Evolutionary conservation across 225 moss, liverwort and hornwort species (phyloP).

Genomic region (Bryum argenteum): DNA sequence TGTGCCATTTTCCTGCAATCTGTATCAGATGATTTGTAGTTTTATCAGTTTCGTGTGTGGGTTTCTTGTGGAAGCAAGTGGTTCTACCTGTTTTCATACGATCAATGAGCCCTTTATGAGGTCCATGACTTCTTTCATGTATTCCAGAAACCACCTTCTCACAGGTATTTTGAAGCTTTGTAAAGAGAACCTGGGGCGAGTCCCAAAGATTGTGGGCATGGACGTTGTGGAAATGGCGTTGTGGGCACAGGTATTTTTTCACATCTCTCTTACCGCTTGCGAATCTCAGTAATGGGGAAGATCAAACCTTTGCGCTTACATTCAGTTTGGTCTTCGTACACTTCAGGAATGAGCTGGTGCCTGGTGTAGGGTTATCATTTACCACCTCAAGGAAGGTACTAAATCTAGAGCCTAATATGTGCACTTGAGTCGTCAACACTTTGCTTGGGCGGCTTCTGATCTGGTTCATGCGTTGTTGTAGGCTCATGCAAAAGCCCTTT

Average conservation of each 20-base stretch:
- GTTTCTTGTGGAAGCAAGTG: slow-evolving; percentile 2
- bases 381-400: slow-evolving; percentile 14
- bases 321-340: slow-evolving; percentile 30
- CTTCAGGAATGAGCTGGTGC: slow-evolving; percentile 33
- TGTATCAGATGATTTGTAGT: slow-evolving; percentile 8
- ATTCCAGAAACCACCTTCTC: slow-evolving; percentile 86
- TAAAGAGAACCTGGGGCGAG: slow-evolving; percentile 92
- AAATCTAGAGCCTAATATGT: slow-evolving; percentile 21
- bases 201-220: slow-evolving; percentile 95
- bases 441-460: background rate
- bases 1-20: slow-evolving; percentile 1
- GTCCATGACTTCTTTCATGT: slow-evolving; percentile 33
- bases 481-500: slow-evolving; percentile 94
- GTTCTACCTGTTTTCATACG: background rate
- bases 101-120: slow-evolving; percentile 12
- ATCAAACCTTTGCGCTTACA: slow-evolving; percentile 21
- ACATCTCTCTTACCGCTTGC: slow-evolving; percentile 22
- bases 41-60: slow-evolving; percentile 1
- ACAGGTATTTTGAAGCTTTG: slow-evolving; percentile 93
- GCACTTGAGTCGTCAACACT: slow-evolving; percentile 8
- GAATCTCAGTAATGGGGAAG: slow-evolving; percentile 15
- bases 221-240: slow-evolving; percentile 99
- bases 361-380: slow-evolving; percentile 21
- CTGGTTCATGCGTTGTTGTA: slow-evolving; percentile 32
- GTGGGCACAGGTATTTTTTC: slow-evolving; percentile 84